These are phyloP conservation scores for Euphorbia pulcherrima DNA, from an alignment of 345 rosid species.

Conservation along the genomic window DNA sequence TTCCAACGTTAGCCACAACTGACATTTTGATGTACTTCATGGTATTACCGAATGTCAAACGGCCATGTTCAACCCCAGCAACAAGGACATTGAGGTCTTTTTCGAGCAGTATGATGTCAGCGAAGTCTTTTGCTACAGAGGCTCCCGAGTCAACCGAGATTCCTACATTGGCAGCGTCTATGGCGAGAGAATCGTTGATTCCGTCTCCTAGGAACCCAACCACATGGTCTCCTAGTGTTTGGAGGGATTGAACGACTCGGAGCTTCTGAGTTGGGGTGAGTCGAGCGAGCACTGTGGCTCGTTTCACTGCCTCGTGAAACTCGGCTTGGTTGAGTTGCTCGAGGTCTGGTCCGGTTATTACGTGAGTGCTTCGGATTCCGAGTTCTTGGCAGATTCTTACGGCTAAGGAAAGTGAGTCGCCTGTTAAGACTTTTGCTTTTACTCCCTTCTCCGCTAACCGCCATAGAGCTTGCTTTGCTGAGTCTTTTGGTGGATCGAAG, in stretches of 20 bases:
- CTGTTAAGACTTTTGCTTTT: slow-evolving; percentile 62
- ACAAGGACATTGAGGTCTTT: slow-evolving; percentile 67
- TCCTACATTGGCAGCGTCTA: slow-evolving; percentile 62
- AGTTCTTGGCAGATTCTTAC: slow-evolving; percentile 62
- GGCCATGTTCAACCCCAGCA: slow-evolving; percentile 63
- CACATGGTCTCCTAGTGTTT: slow-evolving; percentile 46
- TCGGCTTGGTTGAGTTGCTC: slow-evolving; percentile 52
- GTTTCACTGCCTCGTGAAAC: slow-evolving; percentile 56
- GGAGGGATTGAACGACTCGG: slow-evolving; percentile 61
- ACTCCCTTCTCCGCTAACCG: slow-evolving; percentile 68
- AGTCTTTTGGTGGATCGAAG: slow-evolving; percentile 71
- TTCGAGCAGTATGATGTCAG: slow-evolving; percentile 66
- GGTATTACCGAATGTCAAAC: slow-evolving; percentile 59
- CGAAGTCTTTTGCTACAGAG: slow-evolving; percentile 60
- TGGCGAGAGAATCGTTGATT: slow-evolving; percentile 58
- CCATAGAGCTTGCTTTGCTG: slow-evolving; percentile 75
- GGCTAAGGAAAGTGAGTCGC: slow-evolving; percentile 60
- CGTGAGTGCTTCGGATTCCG: slow-evolving; percentile 59
- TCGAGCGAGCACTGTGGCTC: slow-evolving; percentile 59
- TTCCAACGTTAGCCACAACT: slow-evolving; percentile 59
- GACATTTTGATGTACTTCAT: slow-evolving; percentile 72
- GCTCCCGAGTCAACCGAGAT: slow-evolving; percentile 69
- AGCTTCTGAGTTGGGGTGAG: slow-evolving; percentile 65
- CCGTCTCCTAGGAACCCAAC: slow-evolving; percentile 72
- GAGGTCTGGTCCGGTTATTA: slow-evolving; percentile 67